Evolutionary conservation across 768 basidiomycete genomes (phyloP).

Genomic region (Lanmaoa rubissima): DNA sequence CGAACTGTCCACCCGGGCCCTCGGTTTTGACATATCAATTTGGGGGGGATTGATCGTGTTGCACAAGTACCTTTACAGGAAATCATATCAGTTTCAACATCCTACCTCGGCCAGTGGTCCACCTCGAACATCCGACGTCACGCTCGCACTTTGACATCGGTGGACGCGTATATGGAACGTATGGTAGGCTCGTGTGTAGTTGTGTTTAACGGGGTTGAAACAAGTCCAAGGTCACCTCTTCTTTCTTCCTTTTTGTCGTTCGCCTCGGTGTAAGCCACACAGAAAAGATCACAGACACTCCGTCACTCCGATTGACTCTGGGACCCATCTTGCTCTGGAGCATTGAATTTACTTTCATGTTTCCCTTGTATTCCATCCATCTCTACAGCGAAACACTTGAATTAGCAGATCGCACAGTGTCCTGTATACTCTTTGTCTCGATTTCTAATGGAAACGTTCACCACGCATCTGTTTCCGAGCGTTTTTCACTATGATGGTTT

Average conservation of each 20-base stretch:
- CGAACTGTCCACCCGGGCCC: not conserved
- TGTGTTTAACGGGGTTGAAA: not conserved
- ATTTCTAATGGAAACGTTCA: too few species aligned
- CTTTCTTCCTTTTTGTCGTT: not conserved
- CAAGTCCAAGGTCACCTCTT: not conserved
- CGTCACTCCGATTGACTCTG: too few species aligned
- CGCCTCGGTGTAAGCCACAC: not conserved
- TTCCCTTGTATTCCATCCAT: too few species aligned
- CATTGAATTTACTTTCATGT: too few species aligned
- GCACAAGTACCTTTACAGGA: not conserved
- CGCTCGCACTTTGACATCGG: not conserved
- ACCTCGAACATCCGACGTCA: not conserved
- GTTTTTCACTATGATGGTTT: too few species aligned
- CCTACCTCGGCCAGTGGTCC: not conserved
- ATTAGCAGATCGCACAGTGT: too few species aligned
- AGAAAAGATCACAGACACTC: not conserved
- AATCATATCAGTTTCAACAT: not conserved
- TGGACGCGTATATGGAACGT: not conserved
- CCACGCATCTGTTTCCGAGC: too few species aligned
- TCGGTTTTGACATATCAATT: not conserved
- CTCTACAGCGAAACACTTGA: too few species aligned
- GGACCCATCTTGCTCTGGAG: not conserved
- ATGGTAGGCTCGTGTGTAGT: not conserved
- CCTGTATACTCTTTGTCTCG: too few species aligned
- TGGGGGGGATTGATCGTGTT: not conserved